Evolutionary conservation across 306 rosid species (phyloP), one percentile per base, ranked within the genome.

Genomic region (Cicer cuneatum): DNA sequence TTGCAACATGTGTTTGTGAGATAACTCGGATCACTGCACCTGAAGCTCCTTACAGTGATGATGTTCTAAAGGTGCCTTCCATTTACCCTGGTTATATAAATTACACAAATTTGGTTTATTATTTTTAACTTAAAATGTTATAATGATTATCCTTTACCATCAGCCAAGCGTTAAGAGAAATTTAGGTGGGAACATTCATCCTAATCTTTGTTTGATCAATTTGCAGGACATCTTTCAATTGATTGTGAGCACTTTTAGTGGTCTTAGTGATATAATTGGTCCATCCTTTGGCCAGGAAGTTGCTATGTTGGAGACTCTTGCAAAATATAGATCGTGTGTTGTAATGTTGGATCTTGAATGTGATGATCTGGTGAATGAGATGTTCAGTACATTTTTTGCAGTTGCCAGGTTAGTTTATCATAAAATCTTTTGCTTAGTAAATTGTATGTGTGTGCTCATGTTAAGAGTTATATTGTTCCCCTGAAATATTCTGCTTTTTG

Each of bases 301-400:
- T 76, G 85, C 77, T 75, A 94, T 94, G 78, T 80, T 94, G 90
- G 97, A 92, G 80, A 94, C 96, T 74, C 88, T 94, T 69, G 97
- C 99, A 35, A 92, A 89, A 73, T 94, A 94, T 78, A 92, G 99
- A 87, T 94, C 99, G 7, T 94, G 99, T 60, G 99, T 94, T 77
- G 99, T 94, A 57, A 92, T 94, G 98, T 74, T 94, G 85, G 99
- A 94, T 83, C 99, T 94, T 58, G 99, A 94, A 81, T 94, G 99
- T 82, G 95, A 94, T 76, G 96, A 87, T 76, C 78, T 94, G 82
- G 99, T 94, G 75, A 90, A 87, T 76, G 96, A 94, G 71, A 94
- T 94, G 96, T 90, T 94, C 90, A 83, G 85, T 78, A 90, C 96
- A 51, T 94, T 94, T 87, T 84, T 94, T 35, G 73, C 89, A 7